phyloP scores from a whole-genome alignment of 2,329 filamentous ascomycete species.

The Zymoseptoria crescenta region DNA sequence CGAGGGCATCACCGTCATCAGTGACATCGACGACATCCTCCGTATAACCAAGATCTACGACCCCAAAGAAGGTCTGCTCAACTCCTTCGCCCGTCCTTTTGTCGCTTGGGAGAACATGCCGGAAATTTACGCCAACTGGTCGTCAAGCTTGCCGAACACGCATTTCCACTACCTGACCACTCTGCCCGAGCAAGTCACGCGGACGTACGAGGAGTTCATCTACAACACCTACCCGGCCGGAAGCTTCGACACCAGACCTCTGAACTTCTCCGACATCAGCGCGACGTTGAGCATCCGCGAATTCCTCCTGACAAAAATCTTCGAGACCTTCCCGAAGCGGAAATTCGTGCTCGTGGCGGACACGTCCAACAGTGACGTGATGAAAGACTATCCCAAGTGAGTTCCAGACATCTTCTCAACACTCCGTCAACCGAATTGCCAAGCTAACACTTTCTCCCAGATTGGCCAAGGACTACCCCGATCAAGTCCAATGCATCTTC shows the following conservation, averaged over 20 bases:
- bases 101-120: constrained; percentile 73
- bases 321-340: constrained; percentile 65
- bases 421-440: neutral
- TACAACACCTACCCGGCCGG: constrained; percentile 70
- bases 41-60: constrained; percentile 75
- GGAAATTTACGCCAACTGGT: constrained; percentile 69
- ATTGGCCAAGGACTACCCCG: constrained; percentile 58
- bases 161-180: constrained; percentile 81
- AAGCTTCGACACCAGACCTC: constrained; percentile 67
- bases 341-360: constrained; percentile 72
- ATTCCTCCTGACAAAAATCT: constrained; percentile 62
- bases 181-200: constrained; percentile 67
- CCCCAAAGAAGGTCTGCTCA: constrained; percentile 65
- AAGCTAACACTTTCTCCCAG: constrained; percentile 2
- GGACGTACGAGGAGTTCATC: constrained; percentile 73
- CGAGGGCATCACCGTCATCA: constrained; percentile 62
- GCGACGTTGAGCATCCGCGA: constrained; percentile 65
- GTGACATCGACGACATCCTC: constrained; percentile 73
- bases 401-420: neutral
- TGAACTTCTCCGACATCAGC: constrained; percentile 71
- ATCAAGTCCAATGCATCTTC: constrained; percentile 69
- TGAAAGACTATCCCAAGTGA: constrained; percentile 45
- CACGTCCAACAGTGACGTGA: constrained; percentile 68
- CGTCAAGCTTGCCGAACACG: constrained; percentile 53
- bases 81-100: constrained; percentile 66